Evolutionary conservation across 805 yeast species (phyloP), one percentile per base, ranked within the genome.

Genomic region (Candida tallmaniae): DNA sequence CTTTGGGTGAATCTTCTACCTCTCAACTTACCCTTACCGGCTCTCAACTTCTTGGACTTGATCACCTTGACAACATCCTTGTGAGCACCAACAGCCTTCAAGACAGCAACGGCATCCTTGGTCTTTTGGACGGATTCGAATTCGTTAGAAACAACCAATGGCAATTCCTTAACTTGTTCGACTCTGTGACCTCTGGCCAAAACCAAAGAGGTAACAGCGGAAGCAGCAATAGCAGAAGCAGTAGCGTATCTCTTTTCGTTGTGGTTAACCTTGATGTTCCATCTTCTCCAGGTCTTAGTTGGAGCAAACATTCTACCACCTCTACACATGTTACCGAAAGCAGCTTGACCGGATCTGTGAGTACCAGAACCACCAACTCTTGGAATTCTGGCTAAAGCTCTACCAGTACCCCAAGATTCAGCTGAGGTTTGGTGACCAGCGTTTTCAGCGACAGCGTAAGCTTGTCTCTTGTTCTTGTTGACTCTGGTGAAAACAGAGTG

Each of bases 221-320:
- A 78, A 56, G 98, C 98, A 68, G 98, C 97, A 64, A 93, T 86
- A 62, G 97, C 98, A 56, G 98, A 90, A 65, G 97, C 97, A 58
- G 97, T 90, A 54, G 98, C 98, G 75, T 89, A 93, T 76, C 97
- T 89, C 83, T 90, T 90, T 80, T 93, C 96, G 87, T 90, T 90
- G 75, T 88, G 96, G 96, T 93, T 93, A 66, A 93, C 96, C 83
- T 89, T 93, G 65, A 93, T 95, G 88, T 93, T 95, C 98, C 98
- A 93, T 78, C 82, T 90, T 85, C 98, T 88, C 98, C 98, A 93
- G 74, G 95, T 89, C 83, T 93, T 93, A 74, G 98, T 93, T 73
- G 98, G 98, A 74, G 98, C 97, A 68, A 93, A 93, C 97, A 93
- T 93, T 77, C 98, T 95, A 80, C 98, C 98, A 73, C 97, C 97